phyloP scores from a whole-genome alignment of 768 basidiomycete genomes.

The Thelephora aurantiotincta region DNA sequence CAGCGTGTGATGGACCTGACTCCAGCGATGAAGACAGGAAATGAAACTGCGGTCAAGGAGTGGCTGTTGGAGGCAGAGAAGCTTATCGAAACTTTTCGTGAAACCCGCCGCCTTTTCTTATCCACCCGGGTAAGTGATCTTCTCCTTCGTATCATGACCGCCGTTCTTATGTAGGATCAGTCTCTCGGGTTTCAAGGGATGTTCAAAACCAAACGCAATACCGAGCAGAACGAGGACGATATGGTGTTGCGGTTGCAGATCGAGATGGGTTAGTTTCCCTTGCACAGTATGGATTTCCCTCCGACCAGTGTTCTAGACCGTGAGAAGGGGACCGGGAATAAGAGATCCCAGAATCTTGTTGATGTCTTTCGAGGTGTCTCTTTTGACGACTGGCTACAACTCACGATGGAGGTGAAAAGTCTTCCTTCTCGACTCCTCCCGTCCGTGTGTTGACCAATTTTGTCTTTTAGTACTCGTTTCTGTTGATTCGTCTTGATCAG shows the following conservation, averaged over 20 bases:
- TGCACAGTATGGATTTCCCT: not conserved
- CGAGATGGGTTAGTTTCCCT: constrained; percentile 40
- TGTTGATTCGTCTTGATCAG: constrained; percentile 47
- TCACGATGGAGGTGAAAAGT: constrained; percentile 71
- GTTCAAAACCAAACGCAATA: constrained; percentile 36
- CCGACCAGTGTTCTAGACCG: constrained; percentile 27
- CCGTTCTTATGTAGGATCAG: not conserved
- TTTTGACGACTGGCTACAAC: constrained; percentile 73
- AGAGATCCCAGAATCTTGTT: constrained; percentile 27
- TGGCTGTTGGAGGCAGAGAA: constrained; percentile 81
- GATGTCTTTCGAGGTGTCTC: constrained; percentile 68
- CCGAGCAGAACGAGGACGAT: constrained; percentile 50
- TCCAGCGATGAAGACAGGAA: constrained; percentile 35
- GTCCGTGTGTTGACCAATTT: not conserved
- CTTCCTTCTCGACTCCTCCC: not conserved
- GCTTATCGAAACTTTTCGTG: constrained; percentile 78
- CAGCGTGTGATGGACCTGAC: constrained; percentile 47
- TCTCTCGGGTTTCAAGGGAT: constrained; percentile 46
- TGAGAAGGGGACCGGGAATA: constrained; percentile 38
- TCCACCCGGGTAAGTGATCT: constrained; percentile 46
- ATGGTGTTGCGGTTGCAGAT: constrained; percentile 70
- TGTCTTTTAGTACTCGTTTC: constrained; percentile 54
- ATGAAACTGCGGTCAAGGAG: constrained; percentile 40
- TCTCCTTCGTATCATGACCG: not conserved
- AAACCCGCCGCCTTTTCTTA: constrained; percentile 74